Conservation (phyloP, 2,329 filamentous ascomycete genomes). For the Penicillium sp. region DNA sequence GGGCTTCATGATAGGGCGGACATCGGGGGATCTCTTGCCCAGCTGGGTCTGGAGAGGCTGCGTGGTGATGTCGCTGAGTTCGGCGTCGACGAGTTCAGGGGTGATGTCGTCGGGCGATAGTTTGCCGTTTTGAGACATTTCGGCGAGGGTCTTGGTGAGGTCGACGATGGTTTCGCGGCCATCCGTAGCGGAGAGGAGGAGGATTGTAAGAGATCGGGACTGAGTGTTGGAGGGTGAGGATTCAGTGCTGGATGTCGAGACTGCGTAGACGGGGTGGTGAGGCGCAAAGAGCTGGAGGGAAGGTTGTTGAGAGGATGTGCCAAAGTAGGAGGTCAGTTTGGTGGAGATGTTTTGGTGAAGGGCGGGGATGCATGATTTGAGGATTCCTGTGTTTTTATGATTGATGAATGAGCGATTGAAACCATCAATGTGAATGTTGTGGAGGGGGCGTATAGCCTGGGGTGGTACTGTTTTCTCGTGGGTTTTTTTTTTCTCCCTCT, state of each 20-base stretch:
- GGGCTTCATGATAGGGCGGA: slow-evolving; percentile 55
- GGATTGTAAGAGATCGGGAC: slow-evolving; percentile 49
- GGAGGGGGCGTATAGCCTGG: too few relatives aligned
- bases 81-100: slow-evolving; percentile 78
- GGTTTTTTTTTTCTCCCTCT: too few relatives aligned
- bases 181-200: slow-evolving; percentile 81
- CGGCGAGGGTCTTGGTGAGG: slow-evolving; percentile 84
- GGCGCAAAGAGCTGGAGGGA: slow-evolving; percentile 67
- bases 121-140: slow-evolving; percentile 90
- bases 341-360: slow-evolving; percentile 72
- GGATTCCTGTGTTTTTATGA: slow-evolving; percentile 53
- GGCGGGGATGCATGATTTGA: slow-evolving; percentile 84
- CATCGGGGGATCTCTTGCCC: slow-evolving; percentile 4
- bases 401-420: too few relatives aligned
- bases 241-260: neutral
- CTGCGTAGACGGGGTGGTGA: slow-evolving; percentile 51
- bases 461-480: too few relatives aligned
- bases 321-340: slow-evolving; percentile 84
- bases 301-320: slow-evolving; percentile 58
- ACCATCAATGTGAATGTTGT: too few relatives aligned
- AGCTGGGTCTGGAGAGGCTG: slow-evolving; percentile 17
- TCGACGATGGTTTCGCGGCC: slow-evolving; percentile 92
- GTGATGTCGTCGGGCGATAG: slow-evolving; percentile 76
- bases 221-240: slow-evolving; percentile 16
- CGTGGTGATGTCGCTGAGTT: slow-evolving; percentile 59